Evolutionary conservation across 2,329 filamentous ascomycete species (phyloP).

Genomic region (Epichloe amarillans): DNA sequence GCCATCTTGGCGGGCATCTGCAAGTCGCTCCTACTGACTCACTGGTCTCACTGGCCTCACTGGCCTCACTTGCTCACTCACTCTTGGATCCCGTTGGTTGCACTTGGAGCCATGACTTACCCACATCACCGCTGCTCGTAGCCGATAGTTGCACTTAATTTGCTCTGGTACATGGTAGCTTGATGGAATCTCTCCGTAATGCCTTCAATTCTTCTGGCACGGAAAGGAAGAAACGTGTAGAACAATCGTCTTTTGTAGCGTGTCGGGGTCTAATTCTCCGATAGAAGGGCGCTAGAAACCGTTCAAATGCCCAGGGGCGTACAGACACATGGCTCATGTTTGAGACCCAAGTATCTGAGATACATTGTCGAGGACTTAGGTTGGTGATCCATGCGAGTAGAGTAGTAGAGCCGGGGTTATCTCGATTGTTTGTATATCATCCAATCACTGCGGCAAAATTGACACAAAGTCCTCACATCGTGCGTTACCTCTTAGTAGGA

Average conservation of each 20-base stretch:
- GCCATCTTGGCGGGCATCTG: neutral
- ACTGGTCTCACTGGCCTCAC: too few species aligned
- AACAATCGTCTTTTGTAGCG: neutral
- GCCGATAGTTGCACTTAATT: neutral
- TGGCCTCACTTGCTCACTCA: neutral
- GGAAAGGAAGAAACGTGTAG: neutral
- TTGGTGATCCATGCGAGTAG: too few species aligned
- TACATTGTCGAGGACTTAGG: neutral
- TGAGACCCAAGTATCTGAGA: neutral
- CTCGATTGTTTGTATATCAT: too few species aligned
- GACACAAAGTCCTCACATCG: too few species aligned
- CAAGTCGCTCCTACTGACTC: neutral
- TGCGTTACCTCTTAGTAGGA: too few species aligned
- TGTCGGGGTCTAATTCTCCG: slow-evolving; percentile 3
- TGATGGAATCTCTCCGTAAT: neutral
- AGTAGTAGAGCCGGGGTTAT: too few species aligned
- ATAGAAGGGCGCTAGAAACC: slow-evolving; percentile 7
- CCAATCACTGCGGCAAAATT: too few species aligned
- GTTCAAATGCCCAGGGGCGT: neutral
- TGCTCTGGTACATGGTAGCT: neutral
- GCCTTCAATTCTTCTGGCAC: neutral
- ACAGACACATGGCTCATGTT: slow-evolving; percentile 4
- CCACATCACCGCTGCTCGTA: slow-evolving; percentile 1
- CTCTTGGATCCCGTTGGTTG: neutral
- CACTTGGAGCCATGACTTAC: neutral